A percentile compares a stretch with the other conserved stretches of the same genome.
Evolutionary conservation across 108 stramenopile species (phyloP).

Genomic region (Aurantiochytrium sp.): DNA sequence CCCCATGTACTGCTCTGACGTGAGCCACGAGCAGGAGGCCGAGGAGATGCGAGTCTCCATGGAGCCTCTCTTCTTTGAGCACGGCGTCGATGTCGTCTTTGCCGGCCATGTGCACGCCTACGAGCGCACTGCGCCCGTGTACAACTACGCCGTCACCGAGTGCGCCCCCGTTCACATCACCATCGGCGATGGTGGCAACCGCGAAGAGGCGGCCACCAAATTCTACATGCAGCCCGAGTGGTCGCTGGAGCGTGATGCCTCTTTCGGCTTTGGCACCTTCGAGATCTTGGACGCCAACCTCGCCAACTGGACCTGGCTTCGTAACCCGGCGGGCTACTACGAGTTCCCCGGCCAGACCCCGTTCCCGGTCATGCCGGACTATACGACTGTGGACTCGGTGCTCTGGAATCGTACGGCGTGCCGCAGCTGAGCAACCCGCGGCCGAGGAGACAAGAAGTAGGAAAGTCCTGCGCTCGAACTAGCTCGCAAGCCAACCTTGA

Average conservation of each 20-base stretch:
- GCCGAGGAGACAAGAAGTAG: neutral
- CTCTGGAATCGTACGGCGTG: neutral
- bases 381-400: neutral
- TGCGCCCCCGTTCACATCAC: slow-evolving; percentile 63
- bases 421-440: neutral
- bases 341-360: neutral
- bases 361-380: neutral
- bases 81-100: slow-evolving; percentile 41
- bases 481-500: too few species aligned
- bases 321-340: neutral
- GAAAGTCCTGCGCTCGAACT: too few species aligned
- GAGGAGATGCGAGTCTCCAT: slow-evolving; percentile 42
- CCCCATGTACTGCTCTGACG: slow-evolving; percentile 55
- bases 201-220: slow-evolving; percentile 43
- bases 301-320: slow-evolving; percentile 60
- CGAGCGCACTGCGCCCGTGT: slow-evolving; percentile 52
- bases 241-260: slow-evolving; percentile 71
- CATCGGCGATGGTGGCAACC: slow-evolving; percentile 85
- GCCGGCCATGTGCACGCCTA: slow-evolving; percentile 62
- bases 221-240: slow-evolving; percentile 43
- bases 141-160: slow-evolving; percentile 16
- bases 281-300: slow-evolving; percentile 64
- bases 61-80: slow-evolving; percentile 42
- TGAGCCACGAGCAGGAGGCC: slow-evolving; percentile 44
- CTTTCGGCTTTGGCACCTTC: slow-evolving; percentile 78